These are phyloP conservation scores for Brassica hybrid DNA, from an alignment of 441 rosid species.

Conservation along the genomic window DNA sequence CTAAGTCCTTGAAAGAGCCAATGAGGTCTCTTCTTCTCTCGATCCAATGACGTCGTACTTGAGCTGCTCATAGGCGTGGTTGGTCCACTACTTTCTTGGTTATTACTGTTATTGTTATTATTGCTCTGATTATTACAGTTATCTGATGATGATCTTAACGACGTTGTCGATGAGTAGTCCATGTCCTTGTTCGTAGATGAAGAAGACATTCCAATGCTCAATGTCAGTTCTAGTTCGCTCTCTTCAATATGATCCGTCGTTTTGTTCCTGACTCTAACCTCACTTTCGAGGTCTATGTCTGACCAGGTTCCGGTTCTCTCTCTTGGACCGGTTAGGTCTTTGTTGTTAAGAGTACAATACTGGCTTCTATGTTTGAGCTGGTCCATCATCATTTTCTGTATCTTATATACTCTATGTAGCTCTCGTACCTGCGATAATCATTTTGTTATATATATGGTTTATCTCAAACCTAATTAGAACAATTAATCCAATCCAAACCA, in stretches of 20 bases:
- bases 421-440: slow-evolving; percentile 68
- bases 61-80: slow-evolving; percentile 63
- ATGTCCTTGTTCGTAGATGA: slow-evolving; percentile 41
- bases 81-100: slow-evolving; percentile 52
- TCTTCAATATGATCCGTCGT: slow-evolving; percentile 48
- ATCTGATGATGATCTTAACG: slow-evolving; percentile 45
- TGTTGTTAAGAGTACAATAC: slow-evolving; percentile 38
- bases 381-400: slow-evolving; percentile 70
- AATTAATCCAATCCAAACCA: background rate
- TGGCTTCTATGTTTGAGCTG: slow-evolving; percentile 56
- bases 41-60: slow-evolving; percentile 57
- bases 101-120: slow-evolving; percentile 29
- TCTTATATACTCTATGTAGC: slow-evolving; percentile 72
- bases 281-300: slow-evolving; percentile 49
- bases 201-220: slow-evolving; percentile 66
- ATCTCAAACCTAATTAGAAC: background rate
- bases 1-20: slow-evolving; percentile 78
- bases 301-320: slow-evolving; percentile 62
- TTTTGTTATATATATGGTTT: background rate
- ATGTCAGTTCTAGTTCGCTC: slow-evolving; percentile 67
- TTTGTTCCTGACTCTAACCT: slow-evolving; percentile 41
- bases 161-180: slow-evolving; percentile 41
- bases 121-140: slow-evolving; percentile 43
- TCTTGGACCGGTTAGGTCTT: slow-evolving; percentile 42
- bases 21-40: slow-evolving; percentile 65